Percentiles rank a stretch among this genome's conserved stretches.
phyloP scores from a whole-genome alignment of 306 rosid genomes.

The Rosa chinensis region DNA sequence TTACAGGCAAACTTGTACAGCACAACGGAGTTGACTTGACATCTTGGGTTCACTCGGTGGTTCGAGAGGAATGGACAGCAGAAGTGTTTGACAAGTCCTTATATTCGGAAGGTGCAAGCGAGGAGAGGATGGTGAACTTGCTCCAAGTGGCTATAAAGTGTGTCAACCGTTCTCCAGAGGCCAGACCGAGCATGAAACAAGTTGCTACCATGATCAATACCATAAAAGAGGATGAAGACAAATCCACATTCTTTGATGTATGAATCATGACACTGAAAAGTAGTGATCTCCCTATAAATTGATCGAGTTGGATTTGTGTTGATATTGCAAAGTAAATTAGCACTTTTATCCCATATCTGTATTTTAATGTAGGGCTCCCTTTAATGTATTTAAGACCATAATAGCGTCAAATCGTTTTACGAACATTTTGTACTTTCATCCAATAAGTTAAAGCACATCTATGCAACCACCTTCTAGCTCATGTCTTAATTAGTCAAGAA shows the following conservation, averaged over 20 bases:
- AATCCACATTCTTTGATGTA: slow-evolving; percentile 40
- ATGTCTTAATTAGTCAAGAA: neutral
- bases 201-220: slow-evolving; percentile 61
- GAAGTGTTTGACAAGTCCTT: slow-evolving; percentile 74
- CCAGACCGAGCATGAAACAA: slow-evolving; percentile 74
- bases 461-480: slow-evolving; percentile 2
- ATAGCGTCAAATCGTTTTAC: neutral
- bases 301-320: neutral
- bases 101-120: slow-evolving; percentile 62
- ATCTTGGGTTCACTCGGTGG: slow-evolving; percentile 79
- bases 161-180: slow-evolving; percentile 48
- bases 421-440: neutral
- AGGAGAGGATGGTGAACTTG: slow-evolving; percentile 78
- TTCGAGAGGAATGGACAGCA: slow-evolving; percentile 86
- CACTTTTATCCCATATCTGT: neutral
- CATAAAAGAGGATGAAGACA: slow-evolving; percentile 77
- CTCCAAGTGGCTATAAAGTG: slow-evolving; percentile 82
- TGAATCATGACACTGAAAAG: neutral
- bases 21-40: slow-evolving; percentile 61
- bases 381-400: neutral
- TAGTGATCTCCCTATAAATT: neutral
- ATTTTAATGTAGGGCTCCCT: neutral
- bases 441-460: neutral
- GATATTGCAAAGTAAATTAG: slow-evolving; percentile 5
- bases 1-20: slow-evolving; percentile 67